These are phyloP conservation scores for Microcos paniculata DNA, from an alignment of 345 rosid species.

Conservation along the genomic window DNA sequence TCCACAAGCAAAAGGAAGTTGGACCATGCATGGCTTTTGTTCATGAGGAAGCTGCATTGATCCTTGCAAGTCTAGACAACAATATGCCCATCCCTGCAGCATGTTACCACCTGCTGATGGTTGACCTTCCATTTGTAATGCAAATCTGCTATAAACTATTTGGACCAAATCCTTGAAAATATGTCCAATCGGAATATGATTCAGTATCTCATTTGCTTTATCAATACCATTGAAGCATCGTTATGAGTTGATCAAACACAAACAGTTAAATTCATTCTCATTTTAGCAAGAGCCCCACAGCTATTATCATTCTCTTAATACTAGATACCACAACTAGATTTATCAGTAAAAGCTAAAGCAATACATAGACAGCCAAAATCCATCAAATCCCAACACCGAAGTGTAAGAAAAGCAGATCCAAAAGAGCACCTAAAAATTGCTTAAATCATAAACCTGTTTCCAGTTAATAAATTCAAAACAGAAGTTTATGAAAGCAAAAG, in stretches of 20 bases:
- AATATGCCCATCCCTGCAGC: neutral
- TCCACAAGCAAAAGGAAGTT: slow-evolving; percentile 1
- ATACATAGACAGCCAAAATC: neutral
- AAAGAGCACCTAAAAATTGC: neutral
- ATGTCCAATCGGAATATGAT: neutral
- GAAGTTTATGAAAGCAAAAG: neutral
- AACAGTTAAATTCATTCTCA: neutral
- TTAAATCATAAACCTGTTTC: neutral
- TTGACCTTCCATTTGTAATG: slow-evolving; percentile 7
- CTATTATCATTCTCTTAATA: neutral
- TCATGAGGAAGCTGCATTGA: neutral
- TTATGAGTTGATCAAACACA: neutral
- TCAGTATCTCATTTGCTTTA: neutral
- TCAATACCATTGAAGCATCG: neutral
- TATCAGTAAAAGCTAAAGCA: slow-evolving; percentile 7
- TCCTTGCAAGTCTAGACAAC: neutral
- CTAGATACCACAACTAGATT: neutral
- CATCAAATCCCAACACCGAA: neutral
- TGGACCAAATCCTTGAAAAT: neutral
- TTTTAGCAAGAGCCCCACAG: neutral
- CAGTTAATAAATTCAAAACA: neutral
- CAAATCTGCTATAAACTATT: neutral
- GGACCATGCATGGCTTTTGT: neutral
- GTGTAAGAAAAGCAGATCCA: neutral
- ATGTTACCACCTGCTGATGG: neutral